Base-by-base conservation (phyloP, 441 rosid genomes). In the Brassica hybrid region DNA sequence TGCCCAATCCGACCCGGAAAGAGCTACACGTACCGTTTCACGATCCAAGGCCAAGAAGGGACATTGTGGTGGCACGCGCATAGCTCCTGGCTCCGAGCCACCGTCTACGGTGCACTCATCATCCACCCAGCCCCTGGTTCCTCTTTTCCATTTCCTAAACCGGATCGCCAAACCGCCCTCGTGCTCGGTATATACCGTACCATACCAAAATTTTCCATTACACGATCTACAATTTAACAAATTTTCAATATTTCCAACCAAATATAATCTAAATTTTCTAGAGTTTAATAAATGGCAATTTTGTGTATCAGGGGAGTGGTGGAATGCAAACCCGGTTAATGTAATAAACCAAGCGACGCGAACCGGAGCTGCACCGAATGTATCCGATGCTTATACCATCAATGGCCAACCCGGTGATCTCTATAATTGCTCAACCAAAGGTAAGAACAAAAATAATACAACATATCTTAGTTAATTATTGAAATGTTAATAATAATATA, bases 31-130 rank as follows among this genome's bases (percentile, higher is more conserved):
- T 91, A 94, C 83, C 85, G 94, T 78, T 94, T 89, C 75, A 91
- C 97, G 5, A 87, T 90, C 74, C 85, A 88, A 57, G 89, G 89
- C 14, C 97, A 94, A 69, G 92, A 89, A 76, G 99, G 99, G 18
- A 94, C 99, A 13, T 73, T 94, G 76, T 93, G 98, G 98, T 94
- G 99, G 99, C 98, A 94, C 75, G 98, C 98, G 38, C 98, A 91
- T 17, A 91, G 97, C 82, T 88, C 84, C 9, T 94, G 97, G 97
- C 97, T 94, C 34, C 81, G 96, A 81, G 97, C 99, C 48, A 93
- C 99, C 3, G 97, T 94, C 69, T 88, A 91, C 73, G 99, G 99
- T 12, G 97, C 96, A 71, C 86, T 94, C 17, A 86, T 93, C 71
- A 85, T 93, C 71, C 84, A 85, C 69, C 98, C 98, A 7, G 82